A percentile compares a stretch with the other conserved stretches of the same genome.
phyloP scores from a whole-genome alignment of 495 filamentous ascomycete genomes.

The Podospora bellae-mahoneyi region DNA sequence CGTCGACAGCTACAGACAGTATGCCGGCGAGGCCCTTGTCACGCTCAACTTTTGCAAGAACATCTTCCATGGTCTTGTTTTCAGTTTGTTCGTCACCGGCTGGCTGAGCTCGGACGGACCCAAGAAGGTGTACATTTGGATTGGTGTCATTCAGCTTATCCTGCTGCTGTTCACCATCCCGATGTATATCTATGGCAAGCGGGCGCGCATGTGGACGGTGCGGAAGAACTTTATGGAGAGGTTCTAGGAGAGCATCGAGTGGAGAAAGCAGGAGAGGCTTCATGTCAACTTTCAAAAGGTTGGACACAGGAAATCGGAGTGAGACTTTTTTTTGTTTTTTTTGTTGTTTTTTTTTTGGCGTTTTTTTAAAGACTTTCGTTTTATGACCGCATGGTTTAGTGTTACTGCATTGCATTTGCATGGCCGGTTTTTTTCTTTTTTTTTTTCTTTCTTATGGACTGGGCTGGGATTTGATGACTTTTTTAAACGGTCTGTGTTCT shows the following conservation, averaged over 20 bases:
- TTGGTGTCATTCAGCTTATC: slow-evolving; percentile 84
- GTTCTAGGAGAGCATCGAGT: slow-evolving; percentile 48
- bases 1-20: slow-evolving; percentile 90
- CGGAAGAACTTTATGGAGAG: slow-evolving; percentile 85
- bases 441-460: neutral
- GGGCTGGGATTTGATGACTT: neutral
- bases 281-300: slow-evolving; percentile 3
- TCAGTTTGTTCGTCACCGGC: slow-evolving; percentile 84
- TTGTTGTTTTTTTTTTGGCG: neutral
- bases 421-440: neutral
- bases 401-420: slow-evolving; percentile 5
- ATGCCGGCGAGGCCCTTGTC: slow-evolving; percentile 91
- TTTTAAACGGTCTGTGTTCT: neutral
- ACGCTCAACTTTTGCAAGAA: slow-evolving; percentile 96
- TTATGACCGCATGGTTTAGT: neutral
- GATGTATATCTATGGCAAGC: slow-evolving; percentile 95
- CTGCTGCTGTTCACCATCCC: slow-evolving; percentile 74
- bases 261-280: neutral
- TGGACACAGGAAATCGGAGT: neutral
- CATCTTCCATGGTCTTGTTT: slow-evolving; percentile 83
- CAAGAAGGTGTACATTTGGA: slow-evolving; percentile 72
- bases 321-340: neutral
- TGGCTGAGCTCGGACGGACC: slow-evolving; percentile 77
- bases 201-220: slow-evolving; percentile 95
- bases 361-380: neutral